Percentiles rank a stretch among this genome's conserved stretches.
Conservation (phyloP, 2,329 filamentous ascomycete genomes). For the Penicillium sp. region DNA sequence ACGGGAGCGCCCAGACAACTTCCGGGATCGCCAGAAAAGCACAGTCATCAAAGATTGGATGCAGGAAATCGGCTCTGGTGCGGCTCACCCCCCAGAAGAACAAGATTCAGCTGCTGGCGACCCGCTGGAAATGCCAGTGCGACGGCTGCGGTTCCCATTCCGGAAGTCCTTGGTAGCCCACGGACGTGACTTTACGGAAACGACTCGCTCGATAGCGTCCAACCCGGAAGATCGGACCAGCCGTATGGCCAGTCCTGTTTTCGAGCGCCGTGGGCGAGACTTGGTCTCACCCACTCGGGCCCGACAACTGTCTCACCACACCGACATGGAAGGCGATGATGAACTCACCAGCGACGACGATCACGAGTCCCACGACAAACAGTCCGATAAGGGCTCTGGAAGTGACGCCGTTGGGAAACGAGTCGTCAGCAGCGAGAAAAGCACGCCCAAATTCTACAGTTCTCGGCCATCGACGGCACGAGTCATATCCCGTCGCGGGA, state of each 20-base stretch:
- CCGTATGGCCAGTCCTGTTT: conserved; percentile 35
- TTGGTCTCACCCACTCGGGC: conserved; percentile 36
- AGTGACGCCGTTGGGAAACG: conserved; percentile 16
- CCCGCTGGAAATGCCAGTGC: conserved; percentile 56
- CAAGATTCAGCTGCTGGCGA: conserved; percentile 62
- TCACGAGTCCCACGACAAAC: conserved; percentile 48
- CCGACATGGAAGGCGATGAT: conserved; percentile 85
- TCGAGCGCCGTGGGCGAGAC: conserved; percentile 38
- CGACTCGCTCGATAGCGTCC: conserved; percentile 57
- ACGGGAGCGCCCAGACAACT: conserved; percentile 58
- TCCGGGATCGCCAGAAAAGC: conserved; percentile 70
- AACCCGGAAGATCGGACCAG: conserved; percentile 56
- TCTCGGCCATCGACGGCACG: conserved; percentile 49
- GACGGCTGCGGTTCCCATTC: conserved; percentile 55
- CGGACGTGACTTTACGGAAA: conserved; percentile 52
- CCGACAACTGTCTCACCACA: conserved; percentile 59
- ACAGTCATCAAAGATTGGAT: conserved; percentile 90
- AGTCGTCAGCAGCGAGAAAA: conserved; percentile 26
- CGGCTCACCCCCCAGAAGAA: conserved; percentile 60
- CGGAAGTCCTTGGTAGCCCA: conserved; percentile 28
- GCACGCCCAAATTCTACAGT: conserved; percentile 38
- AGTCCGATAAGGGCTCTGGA: conserved; percentile 23
- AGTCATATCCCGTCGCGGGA: conserved; percentile 38
- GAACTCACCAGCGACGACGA: conserved; percentile 84
- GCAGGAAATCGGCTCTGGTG: conserved; percentile 64